Percentiles rank a stretch among this genome's conserved stretches.
Conservation (phyloP, 768 basidiomycete genomes). For the Termitomyces sp. region DNA sequence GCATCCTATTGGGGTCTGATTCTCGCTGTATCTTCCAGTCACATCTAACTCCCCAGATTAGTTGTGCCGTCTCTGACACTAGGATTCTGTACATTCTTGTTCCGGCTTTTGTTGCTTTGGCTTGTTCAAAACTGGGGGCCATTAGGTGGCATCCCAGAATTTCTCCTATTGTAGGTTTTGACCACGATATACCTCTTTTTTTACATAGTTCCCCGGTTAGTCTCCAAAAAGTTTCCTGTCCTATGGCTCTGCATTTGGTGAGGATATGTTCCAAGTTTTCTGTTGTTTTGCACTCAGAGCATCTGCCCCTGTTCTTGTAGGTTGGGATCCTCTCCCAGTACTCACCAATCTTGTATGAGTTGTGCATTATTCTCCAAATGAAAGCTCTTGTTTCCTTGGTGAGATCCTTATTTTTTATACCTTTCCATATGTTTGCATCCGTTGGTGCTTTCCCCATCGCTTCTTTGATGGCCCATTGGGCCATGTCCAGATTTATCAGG, state of each 20-base stretch:
- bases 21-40: too few relatives aligned
- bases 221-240: conserved; percentile 12
- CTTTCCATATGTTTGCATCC: conserved; percentile 8
- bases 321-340: conserved; percentile 22
- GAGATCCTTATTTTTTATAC: conserved; percentile 2
- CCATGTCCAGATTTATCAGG: not conserved
- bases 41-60: too few relatives aligned
- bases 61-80: too few relatives aligned
- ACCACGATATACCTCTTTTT: not conserved
- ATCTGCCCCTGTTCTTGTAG: conserved; percentile 9
- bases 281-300: conserved; percentile 12
- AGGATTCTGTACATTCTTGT: too few relatives aligned
- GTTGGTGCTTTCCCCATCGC: not conserved
- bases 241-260: conserved; percentile 16
- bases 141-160: too few relatives aligned
- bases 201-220: not conserved
- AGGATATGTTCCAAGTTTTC: conserved; percentile 30
- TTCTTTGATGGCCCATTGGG: not conserved
- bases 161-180: too few relatives aligned
- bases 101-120: too few relatives aligned
- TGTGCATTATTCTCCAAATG: conserved; percentile 21
- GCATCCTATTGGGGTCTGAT: too few relatives aligned
- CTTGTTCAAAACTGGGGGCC: too few relatives aligned
- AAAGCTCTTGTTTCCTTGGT: conserved; percentile 6
- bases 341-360: conserved; percentile 16